Percentiles rank a stretch among this genome's conserved stretches.
Evolutionary conservation across 1,139 yeast species (phyloP).

Genomic region (Protomyces gravidus): DNA sequence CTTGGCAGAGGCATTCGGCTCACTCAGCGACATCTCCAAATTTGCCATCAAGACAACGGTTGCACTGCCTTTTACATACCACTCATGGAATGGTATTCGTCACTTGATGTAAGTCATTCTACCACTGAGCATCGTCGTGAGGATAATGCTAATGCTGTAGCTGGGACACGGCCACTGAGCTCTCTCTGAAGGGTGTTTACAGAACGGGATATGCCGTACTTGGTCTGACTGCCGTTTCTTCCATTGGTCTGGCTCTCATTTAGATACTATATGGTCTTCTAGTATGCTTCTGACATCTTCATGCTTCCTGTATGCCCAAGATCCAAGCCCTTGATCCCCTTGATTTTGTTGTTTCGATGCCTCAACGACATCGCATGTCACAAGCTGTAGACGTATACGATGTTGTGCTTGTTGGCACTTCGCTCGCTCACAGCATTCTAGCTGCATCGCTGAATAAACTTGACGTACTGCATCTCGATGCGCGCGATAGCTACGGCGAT

Average conservation of each 20-base stretch:
- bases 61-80: slow-evolving; percentile 84
- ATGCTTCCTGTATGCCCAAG: no score
- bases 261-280: no score
- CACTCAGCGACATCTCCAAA: slow-evolving; percentile 61
- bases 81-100: slow-evolving; percentile 78
- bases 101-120: slow-evolving; percentile 53
- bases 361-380: not conserved
- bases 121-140: not conserved
- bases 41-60: slow-evolving; percentile 61
- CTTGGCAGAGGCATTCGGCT: slow-evolving; percentile 48
- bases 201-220: slow-evolving; percentile 84
- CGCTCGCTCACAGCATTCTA: slow-evolving; percentile 76
- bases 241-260: slow-evolving; percentile 47
- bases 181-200: slow-evolving; percentile 50
- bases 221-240: slow-evolving; percentile 63
- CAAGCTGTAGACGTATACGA: slow-evolving; percentile 50
- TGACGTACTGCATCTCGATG: slow-evolving; percentile 59
- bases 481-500: slow-evolving; percentile 82
- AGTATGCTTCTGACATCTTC: no score
- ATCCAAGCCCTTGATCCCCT: no score
- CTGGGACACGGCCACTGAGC: slow-evolving; percentile 30
- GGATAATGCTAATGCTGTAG: not conserved
- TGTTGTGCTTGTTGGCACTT: slow-evolving; percentile 87
- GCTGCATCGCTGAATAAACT: slow-evolving; percentile 52
- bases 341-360: no score